Conservation (phyloP, 2,329 filamentous ascomycete species). For the Aspergillus sergii region DNA sequence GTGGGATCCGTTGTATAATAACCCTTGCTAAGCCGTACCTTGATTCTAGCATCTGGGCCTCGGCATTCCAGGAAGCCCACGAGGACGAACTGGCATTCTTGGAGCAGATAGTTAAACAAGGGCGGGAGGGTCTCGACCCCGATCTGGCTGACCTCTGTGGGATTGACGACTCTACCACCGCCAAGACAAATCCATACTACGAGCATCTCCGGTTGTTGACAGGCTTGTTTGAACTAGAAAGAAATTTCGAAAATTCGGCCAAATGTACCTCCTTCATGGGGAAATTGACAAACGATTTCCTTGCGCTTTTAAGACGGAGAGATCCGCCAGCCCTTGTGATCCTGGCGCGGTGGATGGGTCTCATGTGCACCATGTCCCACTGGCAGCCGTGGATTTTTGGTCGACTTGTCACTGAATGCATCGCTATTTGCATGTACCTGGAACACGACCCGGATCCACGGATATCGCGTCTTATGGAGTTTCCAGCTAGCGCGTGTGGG, state of each 20-base stretch:
- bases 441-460: conserved; percentile 25
- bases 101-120: conserved; percentile 14
- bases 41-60: conserved; percentile 28
- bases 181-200: conserved; percentile 28
- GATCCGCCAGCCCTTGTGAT: conserved; percentile 32
- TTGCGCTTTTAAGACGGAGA: conserved; percentile 25
- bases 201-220: conserved; percentile 24
- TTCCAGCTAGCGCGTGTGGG: conserved; percentile 29
- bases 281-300: conserved; percentile 27
- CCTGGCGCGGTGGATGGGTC: conserved; percentile 34
- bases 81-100: conserved; percentile 21
- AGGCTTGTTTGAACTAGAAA: conserved; percentile 23
- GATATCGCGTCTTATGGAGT: conserved; percentile 25
- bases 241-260: conserved; percentile 20
- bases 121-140: conserved; percentile 28
- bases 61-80: conserved; percentile 21
- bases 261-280: conserved; percentile 31
- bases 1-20: conserved; percentile 30
- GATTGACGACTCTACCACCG: conserved; percentile 26
- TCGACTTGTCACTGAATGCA: conserved; percentile 30
- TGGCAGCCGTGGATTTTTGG: conserved; percentile 35
- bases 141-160: conserved; percentile 33
- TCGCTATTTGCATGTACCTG: conserved; percentile 35
- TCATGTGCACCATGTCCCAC: conserved; percentile 32
- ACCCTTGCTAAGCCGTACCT: conserved; percentile 17